Conservation (phyloP, 2,329 filamentous ascomycete species). For the Sporothrix schenckii region DNA sequence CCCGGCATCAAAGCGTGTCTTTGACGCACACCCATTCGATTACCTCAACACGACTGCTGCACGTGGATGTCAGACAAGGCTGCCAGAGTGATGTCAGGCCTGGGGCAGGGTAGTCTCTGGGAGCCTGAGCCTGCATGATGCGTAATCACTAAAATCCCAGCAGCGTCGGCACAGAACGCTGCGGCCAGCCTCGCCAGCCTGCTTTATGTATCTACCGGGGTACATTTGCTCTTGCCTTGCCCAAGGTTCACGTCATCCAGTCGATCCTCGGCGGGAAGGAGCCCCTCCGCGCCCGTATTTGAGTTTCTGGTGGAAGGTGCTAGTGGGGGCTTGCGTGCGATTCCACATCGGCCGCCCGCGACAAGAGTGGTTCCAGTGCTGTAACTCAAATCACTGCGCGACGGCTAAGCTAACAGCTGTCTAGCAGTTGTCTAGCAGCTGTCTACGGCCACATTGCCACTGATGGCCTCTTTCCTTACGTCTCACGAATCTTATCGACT, state of each 20-base stretch:
- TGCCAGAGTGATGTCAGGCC: not conserved
- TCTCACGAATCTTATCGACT: not conserved
- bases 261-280: constrained; percentile 6
- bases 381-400: constrained; percentile 23
- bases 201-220: constrained; percentile 13
- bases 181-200: not conserved
- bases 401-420: not conserved
- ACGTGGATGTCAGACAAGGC: not conserved
- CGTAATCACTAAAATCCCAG: constrained; percentile 1
- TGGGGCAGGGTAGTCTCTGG: not conserved
- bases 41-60: not conserved
- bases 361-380: constrained; percentile 5
- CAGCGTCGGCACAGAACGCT: not conserved
- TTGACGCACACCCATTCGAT: not conserved
- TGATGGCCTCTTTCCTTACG: not conserved
- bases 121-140: constrained; percentile 15
- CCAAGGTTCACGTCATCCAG: not conserved
- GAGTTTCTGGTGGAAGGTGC: constrained; percentile 16
- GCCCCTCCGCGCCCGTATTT: constrained; percentile 9
- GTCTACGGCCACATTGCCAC: constrained; percentile 25
- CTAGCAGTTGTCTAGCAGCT: not conserved
- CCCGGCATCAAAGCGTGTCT: not conserved
- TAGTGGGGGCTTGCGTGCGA: constrained; percentile 15
- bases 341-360: constrained; percentile 22
- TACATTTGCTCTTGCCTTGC: not conserved